phyloP scores from a whole-genome alignment of 1,284 basidiomycete genomes.

The Irpex sp. region DNA sequence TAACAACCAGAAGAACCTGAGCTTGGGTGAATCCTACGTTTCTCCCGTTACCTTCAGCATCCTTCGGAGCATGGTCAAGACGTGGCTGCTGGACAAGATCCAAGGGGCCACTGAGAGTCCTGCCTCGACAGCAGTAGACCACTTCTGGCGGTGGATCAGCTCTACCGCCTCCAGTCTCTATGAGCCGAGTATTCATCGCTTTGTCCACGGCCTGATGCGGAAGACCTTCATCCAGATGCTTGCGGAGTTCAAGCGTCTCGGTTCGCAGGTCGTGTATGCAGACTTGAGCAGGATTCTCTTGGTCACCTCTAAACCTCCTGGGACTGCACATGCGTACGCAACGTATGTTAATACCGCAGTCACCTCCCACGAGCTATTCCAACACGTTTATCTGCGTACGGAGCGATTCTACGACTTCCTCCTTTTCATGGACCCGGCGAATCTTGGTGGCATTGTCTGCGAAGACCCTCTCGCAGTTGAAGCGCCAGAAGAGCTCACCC shows the following conservation, averaged over 20 bases:
- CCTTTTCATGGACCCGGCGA: constrained; percentile 94
- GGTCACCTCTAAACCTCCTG: constrained; percentile 94
- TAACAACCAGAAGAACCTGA: constrained; percentile 72
- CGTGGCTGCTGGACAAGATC: constrained; percentile 91
- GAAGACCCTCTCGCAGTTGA: constrained; percentile 70
- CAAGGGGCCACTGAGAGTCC: constrained; percentile 57
- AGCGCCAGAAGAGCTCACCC: constrained; percentile 59
- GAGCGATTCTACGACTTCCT: constrained; percentile 94
- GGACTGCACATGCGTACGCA: constrained; percentile 93
- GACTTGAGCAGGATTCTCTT: constrained; percentile 91
- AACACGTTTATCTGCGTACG: constrained; percentile 86
- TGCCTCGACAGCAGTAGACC: constrained; percentile 71
- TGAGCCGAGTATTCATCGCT: constrained; percentile 92
- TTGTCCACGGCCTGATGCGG: constrained; percentile 94
- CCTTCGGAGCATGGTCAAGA: constrained; percentile 86
- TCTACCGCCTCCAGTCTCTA: constrained; percentile 85
- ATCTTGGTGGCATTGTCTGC: constrained; percentile 89
- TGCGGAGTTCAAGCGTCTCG: constrained; percentile 95
- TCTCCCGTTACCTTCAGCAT: constrained; percentile 87
- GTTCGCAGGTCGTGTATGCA: constrained; percentile 89
- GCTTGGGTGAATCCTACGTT: constrained; percentile 90
- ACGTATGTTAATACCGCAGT: constrained; percentile 94
- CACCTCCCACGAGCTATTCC: constrained; percentile 93
- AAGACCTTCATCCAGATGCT: constrained; percentile 97
- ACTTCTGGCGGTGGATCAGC: constrained; percentile 98